Conservation (phyloP, 441 rosid genomes). For the Hura crepitans region DNA sequence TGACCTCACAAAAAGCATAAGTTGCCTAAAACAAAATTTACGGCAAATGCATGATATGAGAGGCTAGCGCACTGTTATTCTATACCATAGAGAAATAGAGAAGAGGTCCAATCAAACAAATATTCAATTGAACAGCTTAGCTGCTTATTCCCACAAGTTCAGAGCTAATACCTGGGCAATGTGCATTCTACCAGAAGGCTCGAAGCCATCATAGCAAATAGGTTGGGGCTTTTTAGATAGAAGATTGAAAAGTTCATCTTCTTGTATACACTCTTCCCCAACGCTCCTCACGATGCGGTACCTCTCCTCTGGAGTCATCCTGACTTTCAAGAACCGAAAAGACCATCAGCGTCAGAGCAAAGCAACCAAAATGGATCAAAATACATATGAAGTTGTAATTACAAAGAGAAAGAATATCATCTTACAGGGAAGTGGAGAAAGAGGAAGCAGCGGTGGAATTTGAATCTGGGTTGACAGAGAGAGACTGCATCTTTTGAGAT, state of each 20-base stretch:
- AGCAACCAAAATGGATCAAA: not conserved
- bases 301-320: constrained; percentile 48
- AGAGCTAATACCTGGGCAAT: constrained; percentile 60
- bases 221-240: constrained; percentile 66
- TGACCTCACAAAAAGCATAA: not conserved
- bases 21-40: not conserved
- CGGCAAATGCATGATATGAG: too few relatives aligned
- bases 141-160: too few relatives aligned
- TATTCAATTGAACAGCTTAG: too few relatives aligned
- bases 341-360: not conserved
- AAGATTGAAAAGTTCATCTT: constrained; percentile 67
- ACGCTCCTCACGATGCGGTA: constrained; percentile 59
- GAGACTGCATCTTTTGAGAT: constrained; percentile 30
- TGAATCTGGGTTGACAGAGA: constrained; percentile 33
- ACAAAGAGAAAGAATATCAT: not conserved
- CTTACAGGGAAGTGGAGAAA: constrained; percentile 2
- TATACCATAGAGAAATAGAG: too few relatives aligned
- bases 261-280: constrained; percentile 73
- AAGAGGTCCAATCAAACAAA: too few relatives aligned
- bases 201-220: constrained; percentile 85
- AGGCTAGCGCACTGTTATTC: too few relatives aligned
- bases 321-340: constrained; percentile 1
- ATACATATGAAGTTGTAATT: not conserved
- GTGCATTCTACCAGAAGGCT: constrained; percentile 91
- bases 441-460: constrained; percentile 1